Base-by-base conservation (phyloP, 2,329 filamentous ascomycete species). In the Gnomoniopsis smithogilvyi region DNA sequence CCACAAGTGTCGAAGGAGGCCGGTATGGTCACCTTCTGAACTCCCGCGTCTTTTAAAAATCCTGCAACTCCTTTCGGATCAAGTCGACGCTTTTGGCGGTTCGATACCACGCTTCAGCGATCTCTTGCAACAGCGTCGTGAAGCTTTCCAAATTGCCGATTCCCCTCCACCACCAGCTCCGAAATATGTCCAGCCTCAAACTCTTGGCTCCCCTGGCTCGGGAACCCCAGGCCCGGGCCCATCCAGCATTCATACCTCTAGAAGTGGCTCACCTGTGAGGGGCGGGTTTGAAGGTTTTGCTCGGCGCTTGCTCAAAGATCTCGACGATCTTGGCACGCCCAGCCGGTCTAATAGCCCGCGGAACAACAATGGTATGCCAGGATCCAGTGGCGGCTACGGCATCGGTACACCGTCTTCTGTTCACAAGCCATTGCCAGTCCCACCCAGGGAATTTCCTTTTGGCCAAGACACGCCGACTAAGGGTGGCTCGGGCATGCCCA, bases 91-190 rank as follows among this genome's bases (percentile, higher is more conserved):
- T 1, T 92, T 88, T 75, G 83, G 85, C 55, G 76, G 78, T 50
- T 81, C 83, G 6, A 81, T 93, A 7, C 84, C 88, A 0, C 84
- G 90, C 41, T 93, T 92, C 68, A 87, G 91, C 54, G 85, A 89
- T 41, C 78, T 92, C 2, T 75, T 92, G 3, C 87, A 81, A 73
- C 86, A 81, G 71, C 85, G 80, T 14, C 83, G 85, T 6, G 82
- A 86, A 62, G 85, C 83, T 0, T 89, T 88, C 66, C 82, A 84
- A 65, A 83, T 82, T 2, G 83, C 85, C 2, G 82, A 85, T 64
- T 68, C 76, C 7, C 78, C 80, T 66, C 62, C 68, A 56, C 61
- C 66, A 52, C 57, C 71, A 26, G 66, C 67, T 30, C 65, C 71
- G n/a, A 63, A 69, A 19, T 66, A 58, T 15, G 38, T 59, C 36